Evolutionary conservation across 139 green algal genomes (phyloP), one percentile per base, ranked within the genome.

Genomic region (Chlamydomonas sphaeroides): DNA sequence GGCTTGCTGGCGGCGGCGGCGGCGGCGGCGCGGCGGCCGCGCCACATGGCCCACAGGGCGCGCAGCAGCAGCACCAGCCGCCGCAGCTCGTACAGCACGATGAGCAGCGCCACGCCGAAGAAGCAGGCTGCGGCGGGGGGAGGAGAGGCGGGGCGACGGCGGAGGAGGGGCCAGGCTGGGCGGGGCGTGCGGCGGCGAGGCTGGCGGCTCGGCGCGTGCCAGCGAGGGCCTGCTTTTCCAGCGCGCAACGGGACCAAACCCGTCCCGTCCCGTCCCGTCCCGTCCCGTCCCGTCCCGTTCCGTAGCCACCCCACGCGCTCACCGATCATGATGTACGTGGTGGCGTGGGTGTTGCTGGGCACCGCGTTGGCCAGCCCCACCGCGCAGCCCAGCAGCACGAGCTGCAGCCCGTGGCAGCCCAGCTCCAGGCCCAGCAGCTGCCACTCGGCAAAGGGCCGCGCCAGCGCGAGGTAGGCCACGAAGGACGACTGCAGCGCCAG

Each of bases 261-360:
- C n/a, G n/a, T n/a, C n/a, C n/a, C n/a, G n/a, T n/a, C n/a, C n/a
- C n/a, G n/a, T n/a, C n/a, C n/a, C n/a, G n/a, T n/a, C n/a, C n/a
- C n/a, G n/a, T n/a, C n/a, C n/a, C n/a, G n/a, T n/a, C n/a, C n/a
- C n/a, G n/a, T n/a, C n/a, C n/a, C n/a, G n/a, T n/a, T n/a, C n/a
- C n/a, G n/a, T n/a, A n/a, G n/a, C n/a, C n/a, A n/a, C n/a, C n/a
- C n/a, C n/a, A n/a, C n/a, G n/a, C n/a, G n/a, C 71, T 56, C 53
- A 79, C 71, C 71, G 26, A 79, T 53, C 73, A 80, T 80, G 57
- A 80, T n/a, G 25, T 6, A 80, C 0, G 39, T 70, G 10, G 73
- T 80, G 30, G 57, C 6, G 10, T 38, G 7, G 7, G 23, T 10
- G 38, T 57, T 80, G 57, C 14, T 23, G 1, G 56, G 57, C 8